phyloP scores from a whole-genome alignment of 2,329 filamentous ascomycete species.

The Xylariaceae sp. region DNA sequence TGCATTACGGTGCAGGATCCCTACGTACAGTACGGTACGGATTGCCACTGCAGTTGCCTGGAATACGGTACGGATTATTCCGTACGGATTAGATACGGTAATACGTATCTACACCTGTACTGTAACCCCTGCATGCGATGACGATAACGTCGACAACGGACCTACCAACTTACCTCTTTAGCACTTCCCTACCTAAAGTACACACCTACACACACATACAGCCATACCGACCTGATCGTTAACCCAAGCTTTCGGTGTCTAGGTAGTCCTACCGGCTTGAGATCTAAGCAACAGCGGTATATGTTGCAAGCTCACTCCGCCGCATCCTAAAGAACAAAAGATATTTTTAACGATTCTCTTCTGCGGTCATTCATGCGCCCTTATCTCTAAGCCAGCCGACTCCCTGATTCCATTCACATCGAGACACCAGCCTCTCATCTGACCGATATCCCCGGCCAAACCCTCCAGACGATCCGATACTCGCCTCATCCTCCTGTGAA shows the following conservation, averaged over 20 bases:
- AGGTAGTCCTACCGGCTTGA: neutral
- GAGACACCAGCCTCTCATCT: neutral
- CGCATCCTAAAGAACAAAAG: neutral
- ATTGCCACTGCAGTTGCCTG: too few relatives aligned
- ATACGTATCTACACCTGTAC: neutral
- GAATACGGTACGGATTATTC: too few relatives aligned
- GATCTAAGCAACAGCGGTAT: neutral
- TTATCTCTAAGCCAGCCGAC: conserved; percentile 4
- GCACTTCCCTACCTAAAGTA: neutral
- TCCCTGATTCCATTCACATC: neutral
- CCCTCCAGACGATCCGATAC: neutral
- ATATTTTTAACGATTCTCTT: neutral
- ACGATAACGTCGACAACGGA: conserved; percentile 7
- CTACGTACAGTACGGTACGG: neutral
- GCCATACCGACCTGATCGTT: neutral
- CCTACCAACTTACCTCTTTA: conserved; percentile 3
- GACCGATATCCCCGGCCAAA: neutral
- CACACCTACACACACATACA: neutral
- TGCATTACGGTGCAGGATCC: neutral
- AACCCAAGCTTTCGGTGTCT: neutral
- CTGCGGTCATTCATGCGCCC: neutral
- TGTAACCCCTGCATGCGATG: conserved; percentile 11
- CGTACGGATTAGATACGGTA: too few relatives aligned
- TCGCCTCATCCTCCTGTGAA: neutral
- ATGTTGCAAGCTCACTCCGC: neutral